These are phyloP conservation scores for Ogataea chonburiensis DNA, from an alignment of 805 yeast species.

Conservation along the genomic window DNA sequence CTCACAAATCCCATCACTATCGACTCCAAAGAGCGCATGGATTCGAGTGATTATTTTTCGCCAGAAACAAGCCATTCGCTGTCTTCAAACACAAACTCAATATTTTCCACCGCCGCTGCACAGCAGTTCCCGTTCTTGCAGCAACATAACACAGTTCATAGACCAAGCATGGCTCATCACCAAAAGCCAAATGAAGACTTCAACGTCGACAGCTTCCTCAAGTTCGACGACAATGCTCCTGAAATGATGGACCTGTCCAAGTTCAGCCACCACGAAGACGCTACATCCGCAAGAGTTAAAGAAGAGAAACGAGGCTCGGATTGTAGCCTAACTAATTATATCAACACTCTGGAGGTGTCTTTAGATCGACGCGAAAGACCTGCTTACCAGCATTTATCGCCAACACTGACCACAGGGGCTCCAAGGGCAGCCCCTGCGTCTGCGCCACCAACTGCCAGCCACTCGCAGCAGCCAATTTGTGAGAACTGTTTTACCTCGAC, in stretches of 20 bases:
- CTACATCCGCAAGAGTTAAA: slow-evolving; percentile 2
- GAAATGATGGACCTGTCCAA: slow-evolving; percentile 32
- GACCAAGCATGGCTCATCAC: slow-evolving; percentile 7
- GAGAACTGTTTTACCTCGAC: slow-evolving; percentile 89
- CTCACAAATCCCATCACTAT: slow-evolving; percentile 28
- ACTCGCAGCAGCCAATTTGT: slow-evolving; percentile 46
- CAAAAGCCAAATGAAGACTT: slow-evolving; percentile 25
- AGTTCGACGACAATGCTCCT: slow-evolving; percentile 28
- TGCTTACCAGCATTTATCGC: slow-evolving; percentile 9
- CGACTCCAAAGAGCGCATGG: slow-evolving; percentile 20
- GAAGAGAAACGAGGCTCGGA: slow-evolving; percentile 12
- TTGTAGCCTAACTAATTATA: slow-evolving; percentile 31
- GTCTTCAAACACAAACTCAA: slow-evolving; percentile 26
- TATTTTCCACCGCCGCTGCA: slow-evolving; percentile 18
- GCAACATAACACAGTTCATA: slow-evolving; percentile 5
- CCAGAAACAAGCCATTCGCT: slow-evolving; percentile 30
- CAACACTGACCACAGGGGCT: slow-evolving; percentile 17
- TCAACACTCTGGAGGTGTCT: slow-evolving; percentile 35
- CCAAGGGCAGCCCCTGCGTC: slow-evolving; percentile 12
- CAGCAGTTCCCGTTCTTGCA: slow-evolving; percentile 10
- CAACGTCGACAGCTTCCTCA: slow-evolving; percentile 33
- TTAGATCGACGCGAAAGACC: slow-evolving; percentile 27
- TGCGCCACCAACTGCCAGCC: slow-evolving; percentile 11
- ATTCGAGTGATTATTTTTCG: slow-evolving; percentile 23
- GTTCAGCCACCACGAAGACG: slow-evolving; percentile 15